Percentiles rank a stretch among this genome's conserved stretches.
Evolutionary conservation across 805 yeast genomes (phyloP).

Genomic region (Metschnikowia matae): DNA sequence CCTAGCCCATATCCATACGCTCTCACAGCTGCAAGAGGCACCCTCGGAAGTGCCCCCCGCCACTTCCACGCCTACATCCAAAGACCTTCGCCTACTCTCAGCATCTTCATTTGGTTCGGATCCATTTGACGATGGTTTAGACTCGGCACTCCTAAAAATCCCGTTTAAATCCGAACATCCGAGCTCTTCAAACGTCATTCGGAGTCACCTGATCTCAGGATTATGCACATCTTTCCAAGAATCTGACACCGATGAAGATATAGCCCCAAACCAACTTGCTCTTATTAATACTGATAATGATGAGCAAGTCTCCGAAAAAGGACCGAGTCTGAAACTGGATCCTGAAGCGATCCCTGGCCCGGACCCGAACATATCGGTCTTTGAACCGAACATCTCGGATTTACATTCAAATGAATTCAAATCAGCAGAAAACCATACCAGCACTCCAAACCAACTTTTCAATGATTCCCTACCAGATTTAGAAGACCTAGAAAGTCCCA

Average conservation of each 20-base stretch:
- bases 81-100: conserved; percentile 6
- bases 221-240: neutral
- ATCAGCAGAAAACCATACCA: too few relatives aligned
- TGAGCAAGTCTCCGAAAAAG: neutral
- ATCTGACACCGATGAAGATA: neutral
- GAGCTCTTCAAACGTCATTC: neutral
- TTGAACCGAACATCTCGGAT: too few relatives aligned
- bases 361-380: too few relatives aligned
- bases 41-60: neutral
- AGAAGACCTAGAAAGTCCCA: too few relatives aligned
- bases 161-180: neutral
- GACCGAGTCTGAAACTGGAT: too few relatives aligned
- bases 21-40: conserved; percentile 10
- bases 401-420: too few relatives aligned
- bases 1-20: conserved; percentile 17
- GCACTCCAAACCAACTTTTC: too few relatives aligned
- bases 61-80: neutral
- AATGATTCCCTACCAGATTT: too few relatives aligned
- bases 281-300: conserved; percentile 3
- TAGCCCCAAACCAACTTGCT: conserved; percentile 17
- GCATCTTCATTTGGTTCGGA: conserved; percentile 18
- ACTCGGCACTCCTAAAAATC: conserved; percentile 15
- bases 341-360: too few relatives aligned
- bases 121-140: conserved; percentile 26
- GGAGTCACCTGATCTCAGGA: neutral